phyloP scores from a whole-genome alignment of 495 filamentous ascomycete genomes.

The Cercophora samala region DNA sequence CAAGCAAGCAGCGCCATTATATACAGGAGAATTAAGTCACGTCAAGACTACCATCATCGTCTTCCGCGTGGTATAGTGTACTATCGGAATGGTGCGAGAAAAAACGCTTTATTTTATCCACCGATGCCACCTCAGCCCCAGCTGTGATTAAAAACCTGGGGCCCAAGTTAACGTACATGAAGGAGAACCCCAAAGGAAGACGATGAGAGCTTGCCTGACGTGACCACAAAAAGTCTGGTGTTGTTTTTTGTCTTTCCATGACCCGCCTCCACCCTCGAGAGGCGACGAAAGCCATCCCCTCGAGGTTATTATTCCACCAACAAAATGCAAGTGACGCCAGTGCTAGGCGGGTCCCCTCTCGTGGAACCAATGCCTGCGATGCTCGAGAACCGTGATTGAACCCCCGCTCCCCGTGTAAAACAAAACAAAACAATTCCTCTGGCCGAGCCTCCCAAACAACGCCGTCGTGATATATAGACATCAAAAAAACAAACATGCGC shows the following conservation, averaged over 20 bases:
- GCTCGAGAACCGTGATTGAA: constrained; percentile 24
- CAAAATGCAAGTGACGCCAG: constrained; percentile 38
- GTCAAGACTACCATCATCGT: constrained; percentile 53
- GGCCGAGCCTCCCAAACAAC: constrained; percentile 18
- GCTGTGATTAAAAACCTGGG: constrained; percentile 43
- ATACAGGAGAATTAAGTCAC: constrained; percentile 44
- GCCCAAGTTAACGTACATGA: constrained; percentile 76
- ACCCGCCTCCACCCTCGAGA: neutral
- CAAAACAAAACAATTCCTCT: constrained; percentile 20
- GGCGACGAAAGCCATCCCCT: neutral
- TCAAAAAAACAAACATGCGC: constrained; percentile 14
- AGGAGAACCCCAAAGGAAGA: constrained; percentile 55
- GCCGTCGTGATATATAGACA: constrained; percentile 33
- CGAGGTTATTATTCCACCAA: constrained; percentile 4
- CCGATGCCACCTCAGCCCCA: constrained; percentile 38
- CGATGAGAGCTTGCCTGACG: constrained; percentile 63
- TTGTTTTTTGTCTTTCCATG: constrained; percentile 28
- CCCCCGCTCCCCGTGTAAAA: constrained; percentile 20
- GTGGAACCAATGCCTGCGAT: constrained; percentile 25
- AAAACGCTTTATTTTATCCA: constrained; percentile 52
- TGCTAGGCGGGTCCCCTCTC: constrained; percentile 18
- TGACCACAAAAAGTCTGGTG: constrained; percentile 37
- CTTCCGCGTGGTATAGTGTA: constrained; percentile 45
- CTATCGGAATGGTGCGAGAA: constrained; percentile 16
- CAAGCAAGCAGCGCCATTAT: constrained; percentile 30